Evolutionary conservation across 169 alveolate species (phyloP), one percentile per base, ranked within the genome.

Genomic region (Amoebophrya sp.): DNA sequence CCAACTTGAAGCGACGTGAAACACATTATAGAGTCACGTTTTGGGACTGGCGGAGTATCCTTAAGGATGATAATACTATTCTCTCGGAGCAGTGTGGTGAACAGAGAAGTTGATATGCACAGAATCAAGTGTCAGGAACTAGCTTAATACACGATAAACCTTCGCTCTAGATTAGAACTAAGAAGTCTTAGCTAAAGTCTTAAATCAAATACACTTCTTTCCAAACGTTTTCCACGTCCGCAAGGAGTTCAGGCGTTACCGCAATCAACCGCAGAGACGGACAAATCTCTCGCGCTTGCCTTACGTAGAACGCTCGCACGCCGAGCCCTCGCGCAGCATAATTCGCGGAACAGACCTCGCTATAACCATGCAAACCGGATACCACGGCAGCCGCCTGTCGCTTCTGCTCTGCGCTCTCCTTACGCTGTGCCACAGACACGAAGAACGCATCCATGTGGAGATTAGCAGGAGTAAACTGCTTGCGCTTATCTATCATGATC

Each of bases 271-370:
- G 38, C 53, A 90, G 34, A 6, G 36, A n/a, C 78, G 92, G 92
- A 34, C 92, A 90, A 29, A 90, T 6, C 76, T 0, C 78, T 41
- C n/a, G 53, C 40, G 55, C 92, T 39, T 90, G 76, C 23, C 83
- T 41, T 2, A 90, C 83, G 78, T 38, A 90, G 76, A 23, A 41
- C 83, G 78, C 38, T n/a, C 78, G 41, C 6, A 90, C 92, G 29
- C 92, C 92, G 23, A 41, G 38, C 92, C 36, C 29, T 41, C 92
- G 40, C 78, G 92, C 92, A 10, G 92, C 78, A n/a, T 90, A 90
- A 54, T 90, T 90, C 26, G 92, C 92, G 92, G 78, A 41, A 41
- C 92, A 90, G 78, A 90, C 36, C 40, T 90, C 92, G 92, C 78
- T 41, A 0, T 65, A 53, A 26, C 92, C 83, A 41, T 65, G 78